These are phyloP conservation scores for Xylaria bambusicola DNA, from an alignment of 495 filamentous ascomycete genomes.

Conservation along the genomic window DNA sequence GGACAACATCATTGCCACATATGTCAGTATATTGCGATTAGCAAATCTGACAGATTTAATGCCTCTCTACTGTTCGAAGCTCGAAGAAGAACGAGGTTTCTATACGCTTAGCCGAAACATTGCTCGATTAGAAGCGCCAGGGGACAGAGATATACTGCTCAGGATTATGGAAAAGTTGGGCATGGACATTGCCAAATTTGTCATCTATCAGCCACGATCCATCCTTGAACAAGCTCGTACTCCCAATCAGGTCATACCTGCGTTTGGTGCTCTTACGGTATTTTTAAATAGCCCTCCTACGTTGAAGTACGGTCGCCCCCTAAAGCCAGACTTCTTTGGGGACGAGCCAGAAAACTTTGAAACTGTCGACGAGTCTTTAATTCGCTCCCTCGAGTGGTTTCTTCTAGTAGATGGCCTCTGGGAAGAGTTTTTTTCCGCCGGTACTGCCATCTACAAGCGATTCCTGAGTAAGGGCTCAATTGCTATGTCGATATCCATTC, in stretches of 20 bases:
- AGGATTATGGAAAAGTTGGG: constrained; percentile 61
- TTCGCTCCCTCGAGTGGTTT: constrained; percentile 85
- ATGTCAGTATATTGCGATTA: constrained; percentile 74
- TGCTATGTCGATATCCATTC: background rate
- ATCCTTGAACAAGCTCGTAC: constrained; percentile 46
- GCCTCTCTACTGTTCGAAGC: constrained; percentile 81
- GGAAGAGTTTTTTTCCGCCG: constrained; percentile 66
- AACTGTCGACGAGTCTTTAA: constrained; percentile 66
- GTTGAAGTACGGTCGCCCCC: constrained; percentile 48
- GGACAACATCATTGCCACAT: constrained; percentile 74
- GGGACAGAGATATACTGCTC: constrained; percentile 57
- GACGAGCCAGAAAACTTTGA: constrained; percentile 54
- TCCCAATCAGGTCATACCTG: constrained; percentile 25
- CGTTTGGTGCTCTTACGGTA: constrained; percentile 50
- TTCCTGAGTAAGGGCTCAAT: constrained; percentile 62
- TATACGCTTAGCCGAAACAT: constrained; percentile 59
- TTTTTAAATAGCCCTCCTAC: constrained; percentile 46
- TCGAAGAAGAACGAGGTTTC: constrained; percentile 54
- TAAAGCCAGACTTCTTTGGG: constrained; percentile 68
- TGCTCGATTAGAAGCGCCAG: constrained; percentile 49
- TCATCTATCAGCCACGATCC: constrained; percentile 55
- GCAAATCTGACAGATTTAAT: constrained; percentile 71
- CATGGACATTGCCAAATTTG: constrained; percentile 51
- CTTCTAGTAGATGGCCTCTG: constrained; percentile 69
- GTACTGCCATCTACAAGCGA: constrained; percentile 68